Percentiles rank a stretch among this genome's conserved stretches.
phyloP scores from a whole-genome alignment of 2,329 filamentous ascomycete species.

The Claviceps spartinae region DNA sequence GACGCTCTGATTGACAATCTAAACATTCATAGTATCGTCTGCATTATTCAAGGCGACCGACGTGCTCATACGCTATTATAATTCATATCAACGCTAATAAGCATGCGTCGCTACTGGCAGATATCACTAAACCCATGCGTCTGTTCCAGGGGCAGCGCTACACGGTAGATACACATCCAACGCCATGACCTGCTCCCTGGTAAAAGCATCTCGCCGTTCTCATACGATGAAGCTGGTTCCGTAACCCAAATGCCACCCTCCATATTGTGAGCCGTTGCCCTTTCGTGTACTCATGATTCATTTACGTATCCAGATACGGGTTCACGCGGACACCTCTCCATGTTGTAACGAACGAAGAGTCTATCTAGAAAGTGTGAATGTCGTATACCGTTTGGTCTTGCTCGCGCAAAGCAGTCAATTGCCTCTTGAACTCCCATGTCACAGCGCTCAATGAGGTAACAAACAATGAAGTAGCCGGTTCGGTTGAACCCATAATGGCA shows the following conservation, averaged over 20 bases:
- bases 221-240: background rate
- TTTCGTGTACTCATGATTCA: constrained; percentile 41
- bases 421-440: constrained; percentile 61
- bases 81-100: no score
- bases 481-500: constrained; percentile 96
- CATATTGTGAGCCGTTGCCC: background rate
- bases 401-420: constrained; percentile 60
- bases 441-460: constrained; percentile 75
- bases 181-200: background rate
- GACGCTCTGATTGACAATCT: no score
- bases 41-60: no score
- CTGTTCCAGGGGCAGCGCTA: no score
- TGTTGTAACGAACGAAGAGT: constrained; percentile 61
- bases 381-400: constrained; percentile 69
- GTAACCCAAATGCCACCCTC: background rate
- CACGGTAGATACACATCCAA: background rate
- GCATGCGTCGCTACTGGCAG: no score
- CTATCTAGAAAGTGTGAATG: constrained; percentile 83
- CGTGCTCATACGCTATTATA: no score
- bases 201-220: background rate
- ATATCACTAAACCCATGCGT: no score
- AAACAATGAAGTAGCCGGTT: constrained; percentile 81
- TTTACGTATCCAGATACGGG: constrained; percentile 44
- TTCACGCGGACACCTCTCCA: constrained; percentile 10
- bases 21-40: no score